Percentiles rank a stretch among this genome's conserved stretches.
These are phyloP conservation scores for Wickerhamiella dianesei DNA, from an alignment of 805 yeast species.

Conservation along the genomic window DNA sequence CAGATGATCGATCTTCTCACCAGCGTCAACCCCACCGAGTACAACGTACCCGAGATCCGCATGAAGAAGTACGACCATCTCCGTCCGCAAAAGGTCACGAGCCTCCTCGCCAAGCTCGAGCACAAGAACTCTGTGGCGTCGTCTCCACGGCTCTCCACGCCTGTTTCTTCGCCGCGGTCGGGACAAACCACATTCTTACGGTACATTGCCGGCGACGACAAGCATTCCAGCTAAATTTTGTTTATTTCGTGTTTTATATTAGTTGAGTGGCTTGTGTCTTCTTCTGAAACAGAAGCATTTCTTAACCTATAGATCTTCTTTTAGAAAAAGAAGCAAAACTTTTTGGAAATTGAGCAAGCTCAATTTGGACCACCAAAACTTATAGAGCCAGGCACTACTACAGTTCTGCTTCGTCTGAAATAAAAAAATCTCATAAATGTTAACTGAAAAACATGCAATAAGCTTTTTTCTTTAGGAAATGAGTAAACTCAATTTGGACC, in stretches of 20 bases:
- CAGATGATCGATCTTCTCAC: slow-evolving; percentile 65
- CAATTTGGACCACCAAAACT: too few relatives aligned
- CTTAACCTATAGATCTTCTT: too few relatives aligned
- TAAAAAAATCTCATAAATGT: too few relatives aligned
- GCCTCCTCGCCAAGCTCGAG: slow-evolving; percentile 12
- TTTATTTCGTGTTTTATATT: background rate
- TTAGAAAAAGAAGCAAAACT: too few relatives aligned
- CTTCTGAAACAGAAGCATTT: too few relatives aligned
- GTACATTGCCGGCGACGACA: slow-evolving; percentile 13
- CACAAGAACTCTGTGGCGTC: slow-evolving; percentile 3
- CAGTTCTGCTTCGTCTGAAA: too few relatives aligned
- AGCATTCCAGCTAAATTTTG: background rate
- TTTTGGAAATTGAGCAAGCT: too few relatives aligned
- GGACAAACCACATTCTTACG: slow-evolving; percentile 16
- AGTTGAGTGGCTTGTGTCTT: background rate
- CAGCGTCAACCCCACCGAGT: slow-evolving; percentile 45
- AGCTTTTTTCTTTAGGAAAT: too few relatives aligned
- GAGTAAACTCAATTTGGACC: too few relatives aligned
- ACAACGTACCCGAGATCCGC: slow-evolving; percentile 40
- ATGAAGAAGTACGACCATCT: slow-evolving; percentile 61
- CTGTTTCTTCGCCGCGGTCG: slow-evolving; percentile 12
- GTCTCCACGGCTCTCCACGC: slow-evolving; percentile 12
- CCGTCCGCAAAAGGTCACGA: slow-evolving; percentile 46
- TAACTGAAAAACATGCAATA: too few relatives aligned
- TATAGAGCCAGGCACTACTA: too few relatives aligned